Base-by-base conservation (phyloP, 345 rosid genomes). In the Lepidium africanum region DNA sequence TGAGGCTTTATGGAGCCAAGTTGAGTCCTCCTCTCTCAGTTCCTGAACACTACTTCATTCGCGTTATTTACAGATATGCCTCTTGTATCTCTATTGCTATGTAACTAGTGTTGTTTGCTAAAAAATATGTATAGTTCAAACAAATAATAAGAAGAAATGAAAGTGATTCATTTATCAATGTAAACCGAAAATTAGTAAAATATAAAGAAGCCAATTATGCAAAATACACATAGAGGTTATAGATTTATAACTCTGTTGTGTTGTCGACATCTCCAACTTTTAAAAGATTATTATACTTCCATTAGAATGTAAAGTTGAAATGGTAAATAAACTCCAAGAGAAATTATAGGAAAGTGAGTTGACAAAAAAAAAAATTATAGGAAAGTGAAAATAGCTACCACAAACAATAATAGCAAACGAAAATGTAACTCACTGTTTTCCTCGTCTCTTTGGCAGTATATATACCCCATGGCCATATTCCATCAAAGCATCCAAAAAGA, bases 1-100 rank as follows among this genome's bases (percentile, higher is more conserved):
- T 35, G 83, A 82, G 72, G 80, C 67, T 62, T 81, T 85, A 16
- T 90, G 98, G 94, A 84, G 70, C 61, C 85, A 84, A 69, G 89
- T 86, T 23, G 92, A 86, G 65, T 84, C 85, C 0, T 83, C 86
- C 27, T 83, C 86, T n/a, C 69, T 72, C 69, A 85, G 84, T 68
- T 70, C 75, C 46, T 81, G 81, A 84, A 30, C 37, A 59, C 40
- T 55, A 14, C 37, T 33, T 21, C 52, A 13, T 37, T 57, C 10
- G 3, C 7, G 6, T 7, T 10, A 25, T 23, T 36, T 47, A 47
- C 16, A 19, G 7, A 46, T 47, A 8, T 47, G 35, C 15, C 16
- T 27, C 15, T 14, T 63, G 23, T 7, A 25, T 43, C 13, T 56
- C 13, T 67, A 10, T 55, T 64, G 25, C 23, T 59, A 30, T 15